Evolutionary conservation across 768 basidiomycete species (phyloP), one percentile per base, ranked within the genome.

Genomic region (Lepiota venenata): DNA sequence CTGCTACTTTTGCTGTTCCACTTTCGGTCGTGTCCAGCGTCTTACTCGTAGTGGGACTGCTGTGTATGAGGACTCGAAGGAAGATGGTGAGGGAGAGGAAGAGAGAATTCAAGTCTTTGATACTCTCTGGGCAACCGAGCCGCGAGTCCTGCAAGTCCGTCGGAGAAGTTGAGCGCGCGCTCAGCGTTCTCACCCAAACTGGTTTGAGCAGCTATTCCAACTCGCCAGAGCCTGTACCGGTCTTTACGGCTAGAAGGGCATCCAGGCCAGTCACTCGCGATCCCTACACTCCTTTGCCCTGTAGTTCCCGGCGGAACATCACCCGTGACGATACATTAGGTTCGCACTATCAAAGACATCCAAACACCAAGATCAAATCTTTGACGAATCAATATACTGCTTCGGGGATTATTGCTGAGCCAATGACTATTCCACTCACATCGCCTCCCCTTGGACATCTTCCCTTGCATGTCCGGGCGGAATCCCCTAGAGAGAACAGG

Each of bases 1-100:
- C 63, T 3, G 68, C 64, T 7, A 69, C 70, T 14, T 65, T 67
- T 50, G 70, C 68, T 7, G 62, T 73, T 18, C 73, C 72, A 2
- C 61, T 73, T 8, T 69, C 71, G 14, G 59, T 67, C 41, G 60
- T 72, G 22, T 63, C 65, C 9, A 66, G 60, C 9, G 63, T 73
- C 37, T 47, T 71, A 5, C 40, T 74, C 6, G 47, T 71, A 12
- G 70, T 70, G 2, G 49, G 60, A 9, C 55, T 57, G 22, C 56
- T 73, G 20, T 63, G 64, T 6, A 47, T 71, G 39, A 64, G 63
- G 9, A 67, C 66, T 41, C 63, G 64, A 25, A 61, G 66, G 15
- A 67, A 63, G 49, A 56, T 63, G 10, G 50, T 52, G 27, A 46
- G 58, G 25, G 61, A 66, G 42, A 55, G 61, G 43, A 49, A 46